These are phyloP conservation scores for Sistotremastrum suecicum DNA, from an alignment of 768 basidiomycete species.

Conservation along the genomic window DNA sequence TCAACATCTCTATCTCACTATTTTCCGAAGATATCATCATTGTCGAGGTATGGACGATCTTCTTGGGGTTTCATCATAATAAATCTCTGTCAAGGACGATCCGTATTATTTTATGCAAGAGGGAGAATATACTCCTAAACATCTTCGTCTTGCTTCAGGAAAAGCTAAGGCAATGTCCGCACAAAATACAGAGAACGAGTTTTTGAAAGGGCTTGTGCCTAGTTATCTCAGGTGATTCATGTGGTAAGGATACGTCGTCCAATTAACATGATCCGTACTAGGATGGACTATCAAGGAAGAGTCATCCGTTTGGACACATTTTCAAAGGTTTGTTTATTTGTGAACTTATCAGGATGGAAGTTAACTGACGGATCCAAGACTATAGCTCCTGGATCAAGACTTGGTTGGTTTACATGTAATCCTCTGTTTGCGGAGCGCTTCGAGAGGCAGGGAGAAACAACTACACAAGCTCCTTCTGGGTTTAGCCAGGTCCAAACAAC, in stretches of 20 bases:
- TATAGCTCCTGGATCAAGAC: conserved; percentile 59
- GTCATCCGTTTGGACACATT: conserved; percentile 77
- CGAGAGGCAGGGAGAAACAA: conserved; percentile 53
- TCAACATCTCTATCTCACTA: neutral
- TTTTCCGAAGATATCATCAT: neutral
- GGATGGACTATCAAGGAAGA: conserved; percentile 64
- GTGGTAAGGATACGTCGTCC: neutral
- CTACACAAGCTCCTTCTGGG: conserved; percentile 58
- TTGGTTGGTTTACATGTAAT: conserved; percentile 73
- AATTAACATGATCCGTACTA: conserved; percentile 9
- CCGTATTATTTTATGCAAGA: conserved; percentile 70
- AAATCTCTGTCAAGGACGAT: conserved; percentile 76
- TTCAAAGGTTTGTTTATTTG: conserved; percentile 37
- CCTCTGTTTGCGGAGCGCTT: conserved; percentile 64
- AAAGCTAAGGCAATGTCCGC: neutral
- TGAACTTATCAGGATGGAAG: neutral
- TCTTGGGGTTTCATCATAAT: conserved; percentile 23
- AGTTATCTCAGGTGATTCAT: conserved; percentile 38
- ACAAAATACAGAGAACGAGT: conserved; percentile 28
- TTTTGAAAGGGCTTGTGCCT: conserved; percentile 42
- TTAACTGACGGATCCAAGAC: conserved; percentile 29
- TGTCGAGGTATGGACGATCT: neutral
- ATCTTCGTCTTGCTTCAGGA: conserved; percentile 14
- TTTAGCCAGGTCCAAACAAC: conserved; percentile 39
- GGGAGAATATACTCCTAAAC: conserved; percentile 35